These are phyloP conservation scores for Hymenoscyphus fraxineus DNA, from an alignment of 2,329 filamentous ascomycete genomes.

Conservation along the genomic window DNA sequence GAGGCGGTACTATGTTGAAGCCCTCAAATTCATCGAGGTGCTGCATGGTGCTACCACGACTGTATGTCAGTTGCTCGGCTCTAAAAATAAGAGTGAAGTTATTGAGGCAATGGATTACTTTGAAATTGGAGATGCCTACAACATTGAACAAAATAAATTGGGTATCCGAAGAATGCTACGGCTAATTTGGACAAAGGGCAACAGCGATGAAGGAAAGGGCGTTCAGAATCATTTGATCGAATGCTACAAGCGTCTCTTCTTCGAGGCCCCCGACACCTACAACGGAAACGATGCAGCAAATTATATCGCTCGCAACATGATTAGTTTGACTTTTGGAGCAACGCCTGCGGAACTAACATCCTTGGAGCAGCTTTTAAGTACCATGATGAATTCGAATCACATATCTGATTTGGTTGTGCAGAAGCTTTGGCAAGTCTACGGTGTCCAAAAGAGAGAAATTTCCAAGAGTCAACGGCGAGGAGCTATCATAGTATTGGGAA, in stretches of 20 bases:
- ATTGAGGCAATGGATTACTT: slow-evolving; percentile 99
- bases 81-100: slow-evolving; percentile 96
- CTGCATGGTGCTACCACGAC: slow-evolving; percentile 76
- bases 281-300: slow-evolving; percentile 86
- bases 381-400: slow-evolving; percentile 93
- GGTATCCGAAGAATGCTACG: slow-evolving; percentile 95
- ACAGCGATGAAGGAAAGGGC: slow-evolving; percentile 97
- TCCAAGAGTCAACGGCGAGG: slow-evolving; percentile 87
- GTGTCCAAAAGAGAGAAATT: slow-evolving; percentile 88
- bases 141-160: slow-evolving; percentile 85
- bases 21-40: slow-evolving; percentile 88
- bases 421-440: slow-evolving; percentile 97
- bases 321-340: slow-evolving; percentile 93
- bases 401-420: slow-evolving; percentile 81
- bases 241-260: slow-evolving; percentile 93
- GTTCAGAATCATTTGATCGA: slow-evolving; percentile 96
- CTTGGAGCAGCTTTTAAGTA: slow-evolving; percentile 87
- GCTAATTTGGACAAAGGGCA: slow-evolving; percentile 98
- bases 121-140: slow-evolving; percentile 91
- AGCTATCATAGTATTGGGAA: slow-evolving; percentile 92
- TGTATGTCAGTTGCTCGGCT: slow-evolving; percentile 83
- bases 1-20: slow-evolving; percentile 87
- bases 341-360: slow-evolving; percentile 94
- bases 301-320: slow-evolving; percentile 97
- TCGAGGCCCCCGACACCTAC: slow-evolving; percentile 88